phyloP scores from a whole-genome alignment of 352 stramenopile genomes.

The Aphanomyces invadans region DNA sequence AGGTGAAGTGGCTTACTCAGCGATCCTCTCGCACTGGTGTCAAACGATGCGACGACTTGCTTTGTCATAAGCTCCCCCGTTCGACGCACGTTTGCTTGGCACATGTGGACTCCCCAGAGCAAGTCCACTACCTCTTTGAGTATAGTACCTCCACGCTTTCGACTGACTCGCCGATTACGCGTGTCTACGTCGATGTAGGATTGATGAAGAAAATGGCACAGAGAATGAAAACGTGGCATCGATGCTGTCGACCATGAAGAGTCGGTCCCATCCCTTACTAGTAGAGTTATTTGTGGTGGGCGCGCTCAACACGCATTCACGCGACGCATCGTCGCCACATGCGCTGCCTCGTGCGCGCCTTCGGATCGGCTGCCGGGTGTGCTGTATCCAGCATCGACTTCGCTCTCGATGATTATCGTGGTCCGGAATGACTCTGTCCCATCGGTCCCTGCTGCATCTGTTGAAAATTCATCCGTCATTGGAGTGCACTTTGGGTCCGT shows the following conservation, averaged over 20 bases:
- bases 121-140: constrained; percentile 10
- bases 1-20: constrained; percentile 11
- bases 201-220: background rate
- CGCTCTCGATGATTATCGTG: background rate
- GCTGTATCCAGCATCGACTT: background rate
- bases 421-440: background rate
- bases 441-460: background rate
- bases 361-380: background rate
- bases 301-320: background rate
- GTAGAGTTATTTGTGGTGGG: background rate
- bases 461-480: background rate
- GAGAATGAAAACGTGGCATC: background rate
- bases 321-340: background rate
- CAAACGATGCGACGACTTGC: constrained; percentile 16
- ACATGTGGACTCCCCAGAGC: constrained; percentile 8
- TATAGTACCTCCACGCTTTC: background rate
- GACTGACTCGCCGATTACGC: background rate
- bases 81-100: constrained; percentile 1
- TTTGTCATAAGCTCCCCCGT: background rate
- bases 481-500: background rate
- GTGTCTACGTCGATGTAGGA: background rate
- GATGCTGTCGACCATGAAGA: background rate
- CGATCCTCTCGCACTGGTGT: background rate
- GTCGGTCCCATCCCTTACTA: background rate
- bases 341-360: background rate